Conservation (phyloP, 2,329 filamentous ascomycete genomes). For the Elsinoe necatrix region DNA sequence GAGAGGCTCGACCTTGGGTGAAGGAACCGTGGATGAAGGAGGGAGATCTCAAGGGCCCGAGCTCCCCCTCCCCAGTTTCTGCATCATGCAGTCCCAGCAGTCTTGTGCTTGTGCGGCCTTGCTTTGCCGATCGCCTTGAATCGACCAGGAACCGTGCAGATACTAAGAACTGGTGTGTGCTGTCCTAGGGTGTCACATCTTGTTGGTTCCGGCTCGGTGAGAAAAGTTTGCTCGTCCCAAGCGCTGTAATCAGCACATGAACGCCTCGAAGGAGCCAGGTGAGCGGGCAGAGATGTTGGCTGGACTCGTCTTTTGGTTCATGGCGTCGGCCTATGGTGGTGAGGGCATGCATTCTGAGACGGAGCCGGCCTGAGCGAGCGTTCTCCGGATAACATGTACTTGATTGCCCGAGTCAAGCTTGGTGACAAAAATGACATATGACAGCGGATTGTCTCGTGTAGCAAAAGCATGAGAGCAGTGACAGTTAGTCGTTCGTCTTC, state of each 20-base stretch:
- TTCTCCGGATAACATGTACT: not conserved
- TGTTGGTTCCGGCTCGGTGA: not conserved
- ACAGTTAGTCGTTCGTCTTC: not conserved
- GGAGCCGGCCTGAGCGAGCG: not conserved
- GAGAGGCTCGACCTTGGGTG: conserved; percentile 9
- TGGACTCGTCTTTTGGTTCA: not conserved
- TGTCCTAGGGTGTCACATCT: not conserved
- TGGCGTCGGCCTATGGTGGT: not conserved
- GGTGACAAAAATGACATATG: not conserved
- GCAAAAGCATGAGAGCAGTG: not conserved
- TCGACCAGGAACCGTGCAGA: not conserved
- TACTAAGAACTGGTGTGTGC: not conserved
- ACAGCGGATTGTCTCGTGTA: not conserved
- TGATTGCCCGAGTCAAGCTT: not conserved
- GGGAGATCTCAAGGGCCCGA: conserved; percentile 4
- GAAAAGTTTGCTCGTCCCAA: not conserved
- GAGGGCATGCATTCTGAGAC: not conserved
- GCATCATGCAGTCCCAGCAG: not conserved
- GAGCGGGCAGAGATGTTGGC: not conserved
- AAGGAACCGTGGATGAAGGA: conserved; percentile 5
- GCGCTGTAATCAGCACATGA: not conserved
- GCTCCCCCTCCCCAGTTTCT: conserved; percentile 2
- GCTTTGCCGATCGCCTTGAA: not conserved
- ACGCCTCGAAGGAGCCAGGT: not conserved
- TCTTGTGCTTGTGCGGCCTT: not conserved